These are phyloP conservation scores for Apiospora pterosperma DNA, from an alignment of 2,329 filamentous ascomycete species.

Conservation along the genomic window DNA sequence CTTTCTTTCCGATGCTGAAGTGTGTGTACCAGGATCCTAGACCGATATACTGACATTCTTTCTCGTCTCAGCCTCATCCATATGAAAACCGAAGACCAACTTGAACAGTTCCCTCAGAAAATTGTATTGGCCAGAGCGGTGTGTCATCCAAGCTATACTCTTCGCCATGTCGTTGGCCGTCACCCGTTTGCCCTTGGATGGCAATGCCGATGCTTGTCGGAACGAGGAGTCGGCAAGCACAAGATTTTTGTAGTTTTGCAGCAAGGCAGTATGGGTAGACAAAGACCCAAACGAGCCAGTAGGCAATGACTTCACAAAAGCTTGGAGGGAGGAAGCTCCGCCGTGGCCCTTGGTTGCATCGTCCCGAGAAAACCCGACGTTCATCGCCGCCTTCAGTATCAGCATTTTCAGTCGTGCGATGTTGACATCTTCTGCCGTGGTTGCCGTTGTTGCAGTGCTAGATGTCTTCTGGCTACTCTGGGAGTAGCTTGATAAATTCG, in stretches of 20 bases:
- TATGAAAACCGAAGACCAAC: conserved; percentile 78
- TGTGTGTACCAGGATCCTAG: conserved; percentile 21
- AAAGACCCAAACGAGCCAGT: conserved; percentile 74
- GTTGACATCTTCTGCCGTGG: conserved; percentile 69
- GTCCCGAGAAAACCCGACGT: conserved; percentile 72
- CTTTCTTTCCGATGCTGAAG: not conserved
- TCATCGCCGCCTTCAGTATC: conserved; percentile 81
- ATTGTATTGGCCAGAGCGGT: conserved; percentile 65
- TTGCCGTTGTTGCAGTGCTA: conserved; percentile 70
- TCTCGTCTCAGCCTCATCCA: conserved; percentile 71
- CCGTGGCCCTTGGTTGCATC: conserved; percentile 40
- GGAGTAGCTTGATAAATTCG: conserved; percentile 75
- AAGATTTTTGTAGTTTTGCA: conserved; percentile 78
- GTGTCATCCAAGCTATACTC: conserved; percentile 73
- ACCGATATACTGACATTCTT: conserved; percentile 62
- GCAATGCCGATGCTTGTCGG: conserved; percentile 50
- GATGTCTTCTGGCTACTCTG: conserved; percentile 64
- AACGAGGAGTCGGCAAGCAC: conserved; percentile 72
- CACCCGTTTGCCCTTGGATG: conserved; percentile 55
- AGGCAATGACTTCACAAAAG: conserved; percentile 73
- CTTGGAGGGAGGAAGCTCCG: conserved; percentile 57
- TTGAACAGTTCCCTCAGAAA: conserved; percentile 82
- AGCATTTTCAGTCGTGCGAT: conserved; percentile 74
- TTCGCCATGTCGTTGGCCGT: conserved; percentile 74
- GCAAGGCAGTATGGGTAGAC: conserved; percentile 65